Conservation (phyloP, 192 early-diverging fungal species). For the Backusella mclennaniae region DNA sequence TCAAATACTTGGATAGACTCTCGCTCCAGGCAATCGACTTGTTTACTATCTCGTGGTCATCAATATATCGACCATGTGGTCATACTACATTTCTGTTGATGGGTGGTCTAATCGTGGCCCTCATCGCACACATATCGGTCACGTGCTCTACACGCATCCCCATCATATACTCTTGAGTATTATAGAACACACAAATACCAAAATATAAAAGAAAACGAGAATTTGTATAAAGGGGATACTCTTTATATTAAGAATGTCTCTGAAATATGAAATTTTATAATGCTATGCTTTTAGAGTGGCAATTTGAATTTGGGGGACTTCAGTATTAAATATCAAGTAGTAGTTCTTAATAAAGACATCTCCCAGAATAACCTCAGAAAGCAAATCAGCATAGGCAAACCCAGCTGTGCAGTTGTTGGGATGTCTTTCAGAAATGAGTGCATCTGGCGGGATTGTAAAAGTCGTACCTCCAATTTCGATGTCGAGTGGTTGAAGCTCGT, state of each 20-base stretch:
- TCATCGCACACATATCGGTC: too few relatives aligned
- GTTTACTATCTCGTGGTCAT: neutral
- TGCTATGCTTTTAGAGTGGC: slow-evolving; percentile 16
- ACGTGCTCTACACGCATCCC: too few relatives aligned
- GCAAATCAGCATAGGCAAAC: slow-evolving; percentile 30
- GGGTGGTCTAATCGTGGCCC: too few relatives aligned
- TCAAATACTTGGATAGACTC: neutral
- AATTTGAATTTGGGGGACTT: slow-evolving; percentile 34
- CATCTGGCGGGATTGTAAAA: slow-evolving; percentile 30
- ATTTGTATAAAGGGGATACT: too few relatives aligned
- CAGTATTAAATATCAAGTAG: slow-evolving; percentile 41
- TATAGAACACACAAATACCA: too few relatives aligned
- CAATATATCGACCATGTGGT: neutral
- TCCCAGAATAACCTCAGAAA: slow-evolving; percentile 38
- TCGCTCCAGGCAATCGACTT: neutral
- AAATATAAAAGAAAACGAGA: too few relatives aligned
- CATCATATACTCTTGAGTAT: too few relatives aligned
- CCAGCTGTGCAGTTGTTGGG: slow-evolving; percentile 39
- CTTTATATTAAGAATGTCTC: too few relatives aligned
- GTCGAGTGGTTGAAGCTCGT: slow-evolving; percentile 14
- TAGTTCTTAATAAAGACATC: slow-evolving; percentile 53
- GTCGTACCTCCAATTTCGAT: slow-evolving; percentile 34
- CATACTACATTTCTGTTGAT: neutral
- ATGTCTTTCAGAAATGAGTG: slow-evolving; percentile 28
- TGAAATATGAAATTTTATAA: neutral